A percentile compares a stretch with the other conserved stretches of the same genome.
Evolutionary conservation across 441 rosid species (phyloP).

Genomic region (Viola pubescens): DNA sequence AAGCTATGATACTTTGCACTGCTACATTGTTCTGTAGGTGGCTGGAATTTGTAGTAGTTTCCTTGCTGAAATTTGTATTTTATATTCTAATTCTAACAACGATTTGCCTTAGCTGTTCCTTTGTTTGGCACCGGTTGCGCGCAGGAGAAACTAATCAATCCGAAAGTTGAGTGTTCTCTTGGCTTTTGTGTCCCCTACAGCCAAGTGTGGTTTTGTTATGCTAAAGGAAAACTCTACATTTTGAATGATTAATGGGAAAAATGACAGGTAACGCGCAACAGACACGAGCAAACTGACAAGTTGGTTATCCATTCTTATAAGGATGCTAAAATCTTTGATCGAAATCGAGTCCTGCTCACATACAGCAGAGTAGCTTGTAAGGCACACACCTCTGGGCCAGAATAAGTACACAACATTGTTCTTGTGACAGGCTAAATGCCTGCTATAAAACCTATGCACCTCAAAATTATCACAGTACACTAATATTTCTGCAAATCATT

Average conservation of each 20-base stretch:
- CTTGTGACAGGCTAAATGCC: no score
- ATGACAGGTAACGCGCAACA: neutral
- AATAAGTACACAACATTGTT: no score
- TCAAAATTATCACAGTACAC: no score
- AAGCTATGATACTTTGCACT: no score
- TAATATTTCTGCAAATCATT: no score
- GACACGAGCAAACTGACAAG: neutral
- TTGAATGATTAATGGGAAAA: neutral
- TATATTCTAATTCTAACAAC: neutral
- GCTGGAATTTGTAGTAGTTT: neutral
- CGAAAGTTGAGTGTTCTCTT: neutral
- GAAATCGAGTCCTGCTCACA: no score
- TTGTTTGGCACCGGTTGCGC: neutral
- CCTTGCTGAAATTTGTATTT: neutral
- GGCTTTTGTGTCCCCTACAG: neutral
- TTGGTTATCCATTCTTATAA: no score
- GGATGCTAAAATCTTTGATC: no score
- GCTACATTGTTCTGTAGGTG: neutral
- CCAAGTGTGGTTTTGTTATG: neutral
- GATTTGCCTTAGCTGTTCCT: neutral
- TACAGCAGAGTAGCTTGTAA: no score
- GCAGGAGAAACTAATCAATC: neutral
- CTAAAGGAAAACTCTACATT: neutral
- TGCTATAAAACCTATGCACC: no score
- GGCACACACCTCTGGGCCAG: no score